Conservation (phyloP, 768 basidiomycete genomes). For the Collybia nuda region DNA sequence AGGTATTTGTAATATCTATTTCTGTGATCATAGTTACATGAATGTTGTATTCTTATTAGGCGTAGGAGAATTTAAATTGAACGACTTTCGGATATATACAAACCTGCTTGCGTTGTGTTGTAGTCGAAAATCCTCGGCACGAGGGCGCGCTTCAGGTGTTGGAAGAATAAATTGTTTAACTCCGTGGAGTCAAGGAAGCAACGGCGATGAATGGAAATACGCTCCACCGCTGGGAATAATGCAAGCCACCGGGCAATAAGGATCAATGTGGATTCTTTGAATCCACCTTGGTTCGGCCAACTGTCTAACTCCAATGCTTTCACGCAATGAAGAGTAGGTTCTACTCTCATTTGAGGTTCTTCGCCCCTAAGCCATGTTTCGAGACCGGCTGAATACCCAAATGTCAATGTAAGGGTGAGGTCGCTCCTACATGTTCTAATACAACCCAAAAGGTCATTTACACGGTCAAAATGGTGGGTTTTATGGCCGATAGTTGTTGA, state of each 20-base stretch:
- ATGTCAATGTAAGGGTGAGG: background rate
- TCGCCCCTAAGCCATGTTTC: slow-evolving; percentile 3
- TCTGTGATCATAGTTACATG: no score
- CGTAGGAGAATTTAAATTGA: no score
- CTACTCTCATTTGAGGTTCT: background rate
- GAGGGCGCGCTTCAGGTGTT: background rate
- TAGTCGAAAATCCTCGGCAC: no score
- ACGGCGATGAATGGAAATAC: background rate
- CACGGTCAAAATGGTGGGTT: background rate
- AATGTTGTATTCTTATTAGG: no score
- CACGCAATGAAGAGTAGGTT: background rate
- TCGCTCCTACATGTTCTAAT: background rate
- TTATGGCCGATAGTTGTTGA: background rate
- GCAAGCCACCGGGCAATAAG: background rate
- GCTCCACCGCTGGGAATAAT: background rate
- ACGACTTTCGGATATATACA: no score
- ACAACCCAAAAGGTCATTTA: background rate
- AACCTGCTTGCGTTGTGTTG: no score
- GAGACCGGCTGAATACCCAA: background rate
- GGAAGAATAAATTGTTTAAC: background rate
- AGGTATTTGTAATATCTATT: background rate
- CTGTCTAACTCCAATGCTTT: background rate
- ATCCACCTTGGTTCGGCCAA: background rate
- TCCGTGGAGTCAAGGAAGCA: background rate
- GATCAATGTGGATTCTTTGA: background rate